Conservation (phyloP, 2,329 filamentous ascomycete species). For the Stachybotrys echinatus region DNA sequence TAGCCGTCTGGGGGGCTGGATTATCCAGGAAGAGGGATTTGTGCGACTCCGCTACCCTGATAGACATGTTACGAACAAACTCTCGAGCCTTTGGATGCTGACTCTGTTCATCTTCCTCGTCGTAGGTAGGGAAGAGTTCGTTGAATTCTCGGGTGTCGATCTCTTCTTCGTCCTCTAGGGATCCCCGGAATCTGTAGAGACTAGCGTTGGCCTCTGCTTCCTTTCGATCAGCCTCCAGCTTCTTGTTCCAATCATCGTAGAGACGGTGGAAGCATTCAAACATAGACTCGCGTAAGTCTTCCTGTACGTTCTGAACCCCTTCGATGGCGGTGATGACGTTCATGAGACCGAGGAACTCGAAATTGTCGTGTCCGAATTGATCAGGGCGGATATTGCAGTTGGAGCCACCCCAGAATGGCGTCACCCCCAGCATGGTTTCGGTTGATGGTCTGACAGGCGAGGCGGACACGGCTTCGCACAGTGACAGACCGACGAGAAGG, state of each 20-base stretch:
- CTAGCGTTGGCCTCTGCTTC: conserved; percentile 69
- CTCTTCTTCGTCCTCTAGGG: conserved; percentile 70
- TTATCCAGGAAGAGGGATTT: conserved; percentile 43
- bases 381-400: conserved; percentile 19
- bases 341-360: conserved; percentile 39
- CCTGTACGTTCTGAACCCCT: conserved; percentile 33
- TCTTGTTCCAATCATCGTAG: conserved; percentile 75
- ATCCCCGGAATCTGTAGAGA: conserved; percentile 79
- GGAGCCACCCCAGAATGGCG: conserved; percentile 52
- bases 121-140: conserved; percentile 75
- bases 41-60: conserved; percentile 59
- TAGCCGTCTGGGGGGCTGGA: conserved; percentile 31
- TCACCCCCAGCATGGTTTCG: conserved; percentile 34
- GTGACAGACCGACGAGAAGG: conserved; percentile 67
- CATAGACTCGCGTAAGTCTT: conserved; percentile 45
- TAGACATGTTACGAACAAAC: conserved; percentile 49
- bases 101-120: conserved; percentile 36
- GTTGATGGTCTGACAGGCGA: conserved; percentile 32
- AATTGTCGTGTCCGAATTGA: conserved; percentile 17
- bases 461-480: conserved; percentile 43
- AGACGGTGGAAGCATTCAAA: conserved; percentile 66
- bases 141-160: conserved; percentile 69
- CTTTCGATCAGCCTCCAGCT: conserved; percentile 70
- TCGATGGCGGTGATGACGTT: conserved; percentile 38
- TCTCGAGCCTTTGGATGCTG: conserved; percentile 24